phyloP scores from a whole-genome alignment of 2,329 filamentous ascomycete genomes.

The Ophiocordyceps australis region DNA sequence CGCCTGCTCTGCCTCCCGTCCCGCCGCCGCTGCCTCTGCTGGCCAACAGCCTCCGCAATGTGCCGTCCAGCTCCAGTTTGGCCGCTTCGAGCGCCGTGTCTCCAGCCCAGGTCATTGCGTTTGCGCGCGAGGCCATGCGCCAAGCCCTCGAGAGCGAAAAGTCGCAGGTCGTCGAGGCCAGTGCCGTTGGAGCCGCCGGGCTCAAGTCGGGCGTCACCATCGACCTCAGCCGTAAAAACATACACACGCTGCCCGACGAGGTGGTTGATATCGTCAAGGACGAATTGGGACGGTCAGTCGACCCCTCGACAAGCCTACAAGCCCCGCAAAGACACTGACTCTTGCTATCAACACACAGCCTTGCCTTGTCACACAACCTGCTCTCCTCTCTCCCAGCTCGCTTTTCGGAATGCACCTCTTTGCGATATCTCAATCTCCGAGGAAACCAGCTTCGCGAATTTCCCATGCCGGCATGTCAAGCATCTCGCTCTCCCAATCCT shows the following conservation, averaged over 20 bases:
- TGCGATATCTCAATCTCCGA: conserved; percentile 66
- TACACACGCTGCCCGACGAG: conserved; percentile 52
- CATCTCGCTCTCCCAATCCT: too few species aligned
- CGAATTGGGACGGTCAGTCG: conserved; percentile 48
- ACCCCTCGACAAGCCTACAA: conserved; percentile 1
- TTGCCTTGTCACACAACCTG: conserved; percentile 68
- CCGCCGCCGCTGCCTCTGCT: conserved; percentile 23
- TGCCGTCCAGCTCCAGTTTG: conserved; percentile 25
- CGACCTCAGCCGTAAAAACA: conserved; percentile 59
- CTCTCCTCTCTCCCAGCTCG: conserved; percentile 50
- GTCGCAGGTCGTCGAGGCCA: conserved; percentile 41
- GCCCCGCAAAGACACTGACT: conserved; percentile 4
- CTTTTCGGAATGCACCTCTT: conserved; percentile 57
- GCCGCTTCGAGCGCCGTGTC: conserved; percentile 34
- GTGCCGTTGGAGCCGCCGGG: conserved; percentile 37
- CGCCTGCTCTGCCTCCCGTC: conserved; percentile 4
- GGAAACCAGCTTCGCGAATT: conserved; percentile 55
- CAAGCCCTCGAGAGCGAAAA: conserved; percentile 49
- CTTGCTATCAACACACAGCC: conserved; percentile 22
- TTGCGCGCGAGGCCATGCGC: conserved; percentile 50
- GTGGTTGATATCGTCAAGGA: conserved; percentile 59
- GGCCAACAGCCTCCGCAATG: conserved; percentile 27
- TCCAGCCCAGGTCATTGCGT: conserved; percentile 42
- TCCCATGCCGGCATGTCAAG: conserved; percentile 28
- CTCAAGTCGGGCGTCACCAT: conserved; percentile 58